Evolutionary conservation across 805 yeast genomes (phyloP), one percentile per base, ranked within the genome.

Genomic region (Yamadazyma tumulicola): DNA sequence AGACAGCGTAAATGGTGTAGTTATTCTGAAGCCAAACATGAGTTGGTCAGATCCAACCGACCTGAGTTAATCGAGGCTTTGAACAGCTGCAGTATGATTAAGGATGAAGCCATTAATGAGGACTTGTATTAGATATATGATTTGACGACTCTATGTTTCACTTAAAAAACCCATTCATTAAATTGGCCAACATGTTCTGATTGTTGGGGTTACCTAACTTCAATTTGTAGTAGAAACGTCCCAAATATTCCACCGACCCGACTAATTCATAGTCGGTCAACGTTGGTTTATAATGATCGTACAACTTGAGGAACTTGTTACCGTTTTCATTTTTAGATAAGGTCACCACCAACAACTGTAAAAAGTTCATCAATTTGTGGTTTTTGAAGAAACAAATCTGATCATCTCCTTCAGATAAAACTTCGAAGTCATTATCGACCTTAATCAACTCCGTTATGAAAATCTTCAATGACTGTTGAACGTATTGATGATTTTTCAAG

Each of bases 1-100:
- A 70, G 98, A 39, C 64, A 68, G 20, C 64, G 97, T 35, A 64
- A 76, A 38, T 87, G 97, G 95, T 81, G 84, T 54, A 67, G 74
- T 2, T 84, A 75, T 46, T 55, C 68, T 4, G 85, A 81, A 40
- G 91, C 93, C 1, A 69, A 69, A 35, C 77, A 69, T 39, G 83
- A 81, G 45, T 59, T 86, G 22, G 38, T 55, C 4, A 49, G 61
- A 41, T 70, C 82, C 4, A 73, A 77, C 25, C 61, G 95, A 43
- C 80, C 81, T 1, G 95, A 86, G 54, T 61, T 84, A 38, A 61
- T 77, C 2, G 72, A 67, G 35, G 89, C 87, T 1, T 62, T 85
- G 37, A 72, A 79, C 31, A 59, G 68, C 47, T 78, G 85, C 5
- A 56, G 71, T 30, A 69, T 81, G 8, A 31, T 51, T 8, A 74